These are phyloP conservation scores for Colletotrichum sp. DNA, from an alignment of 2,329 filamentous ascomycete genomes.

Conservation along the genomic window DNA sequence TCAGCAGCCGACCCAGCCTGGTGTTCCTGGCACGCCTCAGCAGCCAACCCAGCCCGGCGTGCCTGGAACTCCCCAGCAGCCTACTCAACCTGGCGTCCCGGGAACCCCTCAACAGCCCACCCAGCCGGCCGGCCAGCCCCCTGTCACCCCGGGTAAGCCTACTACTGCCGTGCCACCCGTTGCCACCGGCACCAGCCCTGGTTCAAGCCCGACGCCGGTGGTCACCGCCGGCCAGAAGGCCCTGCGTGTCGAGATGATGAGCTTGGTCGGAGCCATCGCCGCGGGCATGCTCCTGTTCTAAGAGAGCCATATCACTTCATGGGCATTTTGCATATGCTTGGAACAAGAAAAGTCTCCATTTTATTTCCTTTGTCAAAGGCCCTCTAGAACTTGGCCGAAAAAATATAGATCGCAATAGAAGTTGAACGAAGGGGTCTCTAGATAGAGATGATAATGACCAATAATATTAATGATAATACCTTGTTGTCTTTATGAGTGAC, in stretches of 20 bases:
- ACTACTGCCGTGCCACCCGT: background rate
- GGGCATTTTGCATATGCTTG: background rate
- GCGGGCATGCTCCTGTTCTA: background rate
- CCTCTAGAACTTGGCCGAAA: background rate
- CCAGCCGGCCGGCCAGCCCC: background rate
- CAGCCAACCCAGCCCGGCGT: background rate
- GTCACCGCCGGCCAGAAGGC: background rate
- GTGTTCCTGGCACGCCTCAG: background rate
- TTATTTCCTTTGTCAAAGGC: background rate
- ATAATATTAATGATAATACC: background rate
- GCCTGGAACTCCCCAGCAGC: background rate
- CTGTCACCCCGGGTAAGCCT: background rate
- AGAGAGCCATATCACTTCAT: background rate
- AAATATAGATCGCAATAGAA: background rate
- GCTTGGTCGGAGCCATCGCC: background rate
- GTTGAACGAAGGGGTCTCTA: background rate
- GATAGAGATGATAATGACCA: background rate
- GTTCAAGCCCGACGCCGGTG: background rate
- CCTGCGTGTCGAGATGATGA: background rate
- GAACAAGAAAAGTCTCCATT: background rate
- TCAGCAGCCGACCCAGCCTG: background rate
- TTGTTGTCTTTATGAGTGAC: background rate
- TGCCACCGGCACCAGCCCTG: background rate
- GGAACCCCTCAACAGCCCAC: background rate
- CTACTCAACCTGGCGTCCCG: background rate